Conservation (phyloP, 2,329 filamentous ascomycete genomes). For the Aspergillus unguis region DNA sequence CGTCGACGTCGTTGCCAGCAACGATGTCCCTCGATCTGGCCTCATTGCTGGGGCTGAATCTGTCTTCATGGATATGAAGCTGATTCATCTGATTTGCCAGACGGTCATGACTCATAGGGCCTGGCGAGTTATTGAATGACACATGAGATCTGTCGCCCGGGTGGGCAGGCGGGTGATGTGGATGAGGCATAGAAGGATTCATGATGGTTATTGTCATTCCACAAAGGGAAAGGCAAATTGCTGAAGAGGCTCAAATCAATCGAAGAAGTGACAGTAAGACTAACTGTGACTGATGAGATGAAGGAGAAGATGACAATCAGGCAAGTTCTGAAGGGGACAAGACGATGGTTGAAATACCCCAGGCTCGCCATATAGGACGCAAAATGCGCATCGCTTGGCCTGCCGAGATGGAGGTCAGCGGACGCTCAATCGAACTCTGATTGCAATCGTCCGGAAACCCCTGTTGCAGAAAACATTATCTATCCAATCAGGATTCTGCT, state of each 20-base stretch:
- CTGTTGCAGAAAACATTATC: conserved; percentile 10
- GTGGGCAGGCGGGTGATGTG: conserved; percentile 16
- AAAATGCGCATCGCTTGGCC: conserved; percentile 5
- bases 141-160: conserved; percentile 15
- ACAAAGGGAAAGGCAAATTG: background rate
- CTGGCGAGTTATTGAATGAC: conserved; percentile 9
- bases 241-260: background rate
- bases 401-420: conserved; percentile 8
- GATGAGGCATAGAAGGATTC: conserved; percentile 17
- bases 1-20: conserved; percentile 9
- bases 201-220: conserved; percentile 20
- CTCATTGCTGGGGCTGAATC: background rate
- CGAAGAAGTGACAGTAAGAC: background rate
- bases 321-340: conserved; percentile 1
- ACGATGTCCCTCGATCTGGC: conserved; percentile 5
- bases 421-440: conserved; percentile 2
- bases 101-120: conserved; percentile 11
- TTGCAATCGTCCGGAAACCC: conserved; percentile 7
- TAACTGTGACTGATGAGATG: background rate
- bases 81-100: conserved; percentile 19
- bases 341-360: conserved; percentile 7
- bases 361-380: background rate
- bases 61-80: conserved; percentile 16
- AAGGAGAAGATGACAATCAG: background rate
- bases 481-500: conserved; percentile 6